Base-by-base conservation (phyloP, 106 monocot genomes). In the Allium sativum region DNA sequence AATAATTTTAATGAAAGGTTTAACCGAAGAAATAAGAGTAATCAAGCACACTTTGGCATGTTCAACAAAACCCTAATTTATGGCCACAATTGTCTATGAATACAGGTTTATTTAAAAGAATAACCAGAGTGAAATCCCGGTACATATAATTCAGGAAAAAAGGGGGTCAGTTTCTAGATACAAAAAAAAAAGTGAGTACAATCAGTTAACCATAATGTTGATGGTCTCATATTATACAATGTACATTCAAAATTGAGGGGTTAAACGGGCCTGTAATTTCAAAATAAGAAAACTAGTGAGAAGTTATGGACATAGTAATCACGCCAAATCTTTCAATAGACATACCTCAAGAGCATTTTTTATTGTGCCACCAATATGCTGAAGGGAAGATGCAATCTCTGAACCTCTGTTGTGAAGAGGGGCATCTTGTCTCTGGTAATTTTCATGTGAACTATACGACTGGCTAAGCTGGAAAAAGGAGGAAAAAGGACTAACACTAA, bases 331-430 rank as follows among this genome's bases (percentile, higher is more conserved):
- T 0, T 5, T 31, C 31, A 31, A 31, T 31, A 5, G 31, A 60
- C 65, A 73, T 77, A 95, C 90, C 69, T 80, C 84, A 40, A 95
- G 52, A 53, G 90, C 81, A 72, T 80, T 95, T 61, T 84, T 84
- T 55, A 93, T 73, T 65, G 81, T 84, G 62, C 84, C 84, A 41
- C 88, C 81, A 57, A 94, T 83, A 40, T 81, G 75, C n/a, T 81
- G 84, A 40, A 87, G 76, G 45, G 84, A 87, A 71, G 85, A 80
- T 55, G 85, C 66, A n/a, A 89, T 67, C 60, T 89, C 93, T 69
- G 85, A 71, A 46, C 83, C 65, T 69, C 76, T 93, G 22, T 88
- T 82, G 40, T 58, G 62, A 72, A 71, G 62, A 46, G 62, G 16
- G 62, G 65, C 74, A n/a, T 82, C 88, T 10, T 54, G 68, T 64